Base-by-base conservation (phyloP, 73 alveolate species). In the Loxodes magnus region DNA sequence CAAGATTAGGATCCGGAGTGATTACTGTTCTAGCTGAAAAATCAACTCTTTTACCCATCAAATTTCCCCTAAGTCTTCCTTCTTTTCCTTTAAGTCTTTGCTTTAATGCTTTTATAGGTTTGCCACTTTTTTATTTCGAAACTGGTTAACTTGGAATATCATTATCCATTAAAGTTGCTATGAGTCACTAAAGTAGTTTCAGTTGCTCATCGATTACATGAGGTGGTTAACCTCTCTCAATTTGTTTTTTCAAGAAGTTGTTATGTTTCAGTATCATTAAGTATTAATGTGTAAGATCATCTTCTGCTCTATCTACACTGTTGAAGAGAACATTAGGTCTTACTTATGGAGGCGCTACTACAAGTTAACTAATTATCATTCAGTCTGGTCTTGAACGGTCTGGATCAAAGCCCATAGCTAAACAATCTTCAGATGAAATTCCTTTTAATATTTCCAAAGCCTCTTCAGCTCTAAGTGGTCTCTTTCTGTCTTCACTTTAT, bases 31-130 rank as follows among this genome's bases (percentile, higher is more conserved):
- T 80, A 17, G 99, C 99, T 37, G 98, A 88, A 67, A 88, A 96
- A 67, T 96, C 99, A 5, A 92, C 99, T 69, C 99, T 82, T 77
- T 96, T 96, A 48, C 99, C 99, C 99, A 96, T 96, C 54, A 96
- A 64, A 68, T 95, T 96, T 29, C 99, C 98, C 77, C 99, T 77
- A 25, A 92, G 87, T 61, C 99, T 72, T 5, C 99, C 99, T 62
- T 96, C 99, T 74, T 96, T 93, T 14, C 98, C 98, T 81, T 89
- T 92, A 36, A 92, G 87, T 42, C 98, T 65, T 4, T 46, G 59
- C 22, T 41, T 57, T 37, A 27, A 56, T 55, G 53, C 56, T 66
- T 55, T 92, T 26, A 74, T 80, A 19, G 91, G 97, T 77, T 81
- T 88, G 19, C 95, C 92, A 44, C 92, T 67, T 63, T 78, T 85